Evolutionary conservation across 495 filamentous ascomycete species (phyloP).

Genomic region (Penicillium paradoxum): DNA sequence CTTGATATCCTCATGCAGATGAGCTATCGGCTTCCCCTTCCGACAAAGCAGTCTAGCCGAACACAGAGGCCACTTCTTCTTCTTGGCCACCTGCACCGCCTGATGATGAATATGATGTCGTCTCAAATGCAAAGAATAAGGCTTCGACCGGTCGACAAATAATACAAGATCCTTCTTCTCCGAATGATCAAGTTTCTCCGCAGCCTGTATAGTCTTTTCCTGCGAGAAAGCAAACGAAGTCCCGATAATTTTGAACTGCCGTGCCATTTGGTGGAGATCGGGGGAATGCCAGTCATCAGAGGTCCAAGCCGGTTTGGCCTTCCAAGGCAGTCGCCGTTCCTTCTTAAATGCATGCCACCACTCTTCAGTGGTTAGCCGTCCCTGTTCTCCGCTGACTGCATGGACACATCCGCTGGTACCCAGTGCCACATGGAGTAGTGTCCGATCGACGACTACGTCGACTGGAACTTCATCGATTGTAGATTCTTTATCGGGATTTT

Average conservation of each 20-base stretch:
- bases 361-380: slow-evolving; percentile 13
- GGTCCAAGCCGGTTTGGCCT: slow-evolving; percentile 17
- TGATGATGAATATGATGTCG: slow-evolving; percentile 22
- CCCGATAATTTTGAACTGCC: slow-evolving; percentile 26
- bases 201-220: slow-evolving; percentile 13
- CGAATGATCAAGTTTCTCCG: slow-evolving; percentile 2
- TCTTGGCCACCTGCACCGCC: slow-evolving; percentile 17
- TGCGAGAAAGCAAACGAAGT: slow-evolving; percentile 28
- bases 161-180: slow-evolving; percentile 12
- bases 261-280: slow-evolving; percentile 21
- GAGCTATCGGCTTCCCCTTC: slow-evolving; percentile 14
- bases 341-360: slow-evolving; percentile 26
- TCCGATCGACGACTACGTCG: slow-evolving; percentile 29
- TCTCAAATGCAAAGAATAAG: slow-evolving; percentile 18
- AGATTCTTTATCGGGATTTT: slow-evolving; percentile 21
- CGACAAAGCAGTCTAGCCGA: slow-evolving; percentile 14
- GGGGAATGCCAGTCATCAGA: slow-evolving; percentile 26
- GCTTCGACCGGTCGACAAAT: slow-evolving; percentile 24
- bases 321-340: slow-evolving; percentile 24
- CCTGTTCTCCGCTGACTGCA: slow-evolving; percentile 25
- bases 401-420: slow-evolving; percentile 24
- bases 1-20: background rate
- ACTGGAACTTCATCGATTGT: slow-evolving; percentile 33
- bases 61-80: slow-evolving; percentile 14
- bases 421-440: slow-evolving; percentile 21